Conservation (phyloP, 164 flowering plant species). For the Magnolia officinalis region DNA sequence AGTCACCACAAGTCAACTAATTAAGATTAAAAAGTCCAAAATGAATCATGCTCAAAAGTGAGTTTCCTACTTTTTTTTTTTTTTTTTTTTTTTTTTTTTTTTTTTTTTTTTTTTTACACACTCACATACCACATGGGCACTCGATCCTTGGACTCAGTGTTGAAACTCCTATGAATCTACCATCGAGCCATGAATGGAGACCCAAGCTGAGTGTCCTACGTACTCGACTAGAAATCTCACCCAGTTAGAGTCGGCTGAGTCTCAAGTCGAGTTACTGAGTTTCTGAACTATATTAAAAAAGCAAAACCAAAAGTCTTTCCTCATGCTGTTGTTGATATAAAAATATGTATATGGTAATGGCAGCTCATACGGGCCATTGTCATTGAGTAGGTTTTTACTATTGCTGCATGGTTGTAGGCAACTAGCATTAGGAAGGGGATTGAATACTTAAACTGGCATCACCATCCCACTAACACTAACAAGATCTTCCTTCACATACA, state of each 20-base stretch:
- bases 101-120: no score
- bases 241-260: background rate
- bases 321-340: background rate
- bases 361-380: background rate
- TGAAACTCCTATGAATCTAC: no score
- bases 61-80: no score
- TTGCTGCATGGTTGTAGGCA: background rate
- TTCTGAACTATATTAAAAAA: background rate
- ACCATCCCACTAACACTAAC: background rate
- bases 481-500: background rate
- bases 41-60: no score
- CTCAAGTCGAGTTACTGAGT: background rate
- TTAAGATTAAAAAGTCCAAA: no score
- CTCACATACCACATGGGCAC: no score
- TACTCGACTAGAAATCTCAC: background rate
- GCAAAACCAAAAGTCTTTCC: background rate
- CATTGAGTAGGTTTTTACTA: background rate
- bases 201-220: no score
- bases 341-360: background rate
- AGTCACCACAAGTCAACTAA: no score
- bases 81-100: no score
- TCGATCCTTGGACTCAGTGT: no score
- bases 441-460: background rate
- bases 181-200: no score
- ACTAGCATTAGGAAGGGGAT: background rate